Evolutionary conservation across 768 basidiomycete species (phyloP), one percentile per base, ranked within the genome.

Genomic region (Boletales sp.): DNA sequence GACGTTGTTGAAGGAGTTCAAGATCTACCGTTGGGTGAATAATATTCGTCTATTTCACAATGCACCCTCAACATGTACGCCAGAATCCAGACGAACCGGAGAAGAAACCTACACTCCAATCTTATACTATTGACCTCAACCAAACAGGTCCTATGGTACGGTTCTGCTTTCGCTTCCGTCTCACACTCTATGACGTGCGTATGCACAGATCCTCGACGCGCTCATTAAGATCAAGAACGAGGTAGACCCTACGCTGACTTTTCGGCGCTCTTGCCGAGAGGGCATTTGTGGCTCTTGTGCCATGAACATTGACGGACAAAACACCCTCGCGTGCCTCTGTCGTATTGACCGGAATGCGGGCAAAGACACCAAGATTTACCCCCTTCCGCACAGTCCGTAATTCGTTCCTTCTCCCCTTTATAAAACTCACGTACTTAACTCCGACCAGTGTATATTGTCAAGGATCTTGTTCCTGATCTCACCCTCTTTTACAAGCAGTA

Each of bases 151-250:
- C 95, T 50, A 98, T 98, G 95, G 86, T 84, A 57, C 47, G 74
- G 21, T 21, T 49, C 2, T 3, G 5, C 41, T 31, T 34, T n/a
- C 42, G 35, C 32, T 15, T 34, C 32, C 10, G 44, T 39, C 47
- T 21, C 21, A 25, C 17, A 25, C 17, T 9, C 14, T 31, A 44
- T 60, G 3, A 56, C 44, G 8, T 35, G 21, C 30, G 9, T 17
- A n/a, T 4, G n/a, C 36, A 19, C 44, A 86, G 86, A 70, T 94
- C 45, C 84, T 94, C 49, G 92, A 95, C 61, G 92, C 90, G 2
- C 83, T 94, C 60, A 96, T 97, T 74, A 97, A 98, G 74, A 97
- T 99, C 68, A 99, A 99, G 83, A 97, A 96, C 71, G 95, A 98
- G 70, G 64, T 95, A 25, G 96, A 98, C 74, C 90, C 95, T 3